These are phyloP conservation scores for Rhizoclosmatium globosum DNA, from an alignment of 192 early-diverging fungal species.

Conservation along the genomic window DNA sequence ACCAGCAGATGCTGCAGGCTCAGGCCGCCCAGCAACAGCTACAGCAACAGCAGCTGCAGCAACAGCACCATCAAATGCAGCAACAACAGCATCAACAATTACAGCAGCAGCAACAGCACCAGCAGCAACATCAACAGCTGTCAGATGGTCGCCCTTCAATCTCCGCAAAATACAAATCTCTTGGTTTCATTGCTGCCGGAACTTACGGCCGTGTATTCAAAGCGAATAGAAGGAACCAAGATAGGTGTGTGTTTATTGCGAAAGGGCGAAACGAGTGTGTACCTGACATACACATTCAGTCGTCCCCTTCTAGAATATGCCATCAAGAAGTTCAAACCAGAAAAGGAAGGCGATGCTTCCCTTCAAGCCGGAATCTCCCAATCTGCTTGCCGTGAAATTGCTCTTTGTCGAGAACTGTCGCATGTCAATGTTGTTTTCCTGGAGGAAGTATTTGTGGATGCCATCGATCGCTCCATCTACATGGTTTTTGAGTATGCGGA, in stretches of 20 bases:
- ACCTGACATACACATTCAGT: not conserved
- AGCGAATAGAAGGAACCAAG: constrained; percentile 68
- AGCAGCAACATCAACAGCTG: not conserved
- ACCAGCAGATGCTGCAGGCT: not conserved
- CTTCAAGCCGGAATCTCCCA: constrained; percentile 87
- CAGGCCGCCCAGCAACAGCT: not conserved
- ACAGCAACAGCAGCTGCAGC: constrained; percentile 11
- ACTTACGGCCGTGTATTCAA: constrained; percentile 98
- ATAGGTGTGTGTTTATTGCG: not conserved
- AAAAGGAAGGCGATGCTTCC: constrained; percentile 86
- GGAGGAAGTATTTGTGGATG: constrained; percentile 79
- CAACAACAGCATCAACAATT: not conserved
- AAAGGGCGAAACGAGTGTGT: too few species aligned
- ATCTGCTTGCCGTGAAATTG: constrained; percentile 92
- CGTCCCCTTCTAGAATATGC: constrained; percentile 73
- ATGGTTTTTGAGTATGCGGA: constrained; percentile 99
- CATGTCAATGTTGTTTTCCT: constrained; percentile 90
- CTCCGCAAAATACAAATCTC: constrained; percentile 53
- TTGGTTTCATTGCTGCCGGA: constrained; percentile 88
- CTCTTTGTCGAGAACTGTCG: constrained; percentile 87
- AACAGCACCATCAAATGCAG: not conserved
- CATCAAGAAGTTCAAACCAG: constrained; percentile 98
- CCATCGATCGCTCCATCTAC: constrained; percentile 84
- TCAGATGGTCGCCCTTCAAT: constrained; percentile 5
- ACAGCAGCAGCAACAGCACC: constrained; percentile 2